These are phyloP conservation scores for Phytophthora cactorum DNA, from an alignment of 352 stramenopile species.

Conservation along the genomic window DNA sequence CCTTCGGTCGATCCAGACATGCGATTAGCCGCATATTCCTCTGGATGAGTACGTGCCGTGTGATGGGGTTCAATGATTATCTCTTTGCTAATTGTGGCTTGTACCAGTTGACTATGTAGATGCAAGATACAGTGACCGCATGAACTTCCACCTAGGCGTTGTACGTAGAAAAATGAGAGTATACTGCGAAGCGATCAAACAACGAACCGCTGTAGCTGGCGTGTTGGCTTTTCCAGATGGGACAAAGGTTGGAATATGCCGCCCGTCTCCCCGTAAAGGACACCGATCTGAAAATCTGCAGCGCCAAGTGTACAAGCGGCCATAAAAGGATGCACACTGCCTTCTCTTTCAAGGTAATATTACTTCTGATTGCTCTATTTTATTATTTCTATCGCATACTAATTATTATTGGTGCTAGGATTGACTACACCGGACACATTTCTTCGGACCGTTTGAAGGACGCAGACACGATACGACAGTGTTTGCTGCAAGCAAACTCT, in stretches of 20 bases:
- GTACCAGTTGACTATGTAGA: conserved; percentile 9
- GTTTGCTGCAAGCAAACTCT: not conserved
- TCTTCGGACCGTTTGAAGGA: conserved; percentile 1
- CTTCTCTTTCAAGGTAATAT: conserved; percentile 6
- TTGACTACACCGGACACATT: conserved; percentile 1
- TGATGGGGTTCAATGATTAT: not conserved
- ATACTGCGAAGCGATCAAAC: not conserved
- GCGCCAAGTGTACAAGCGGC: conserved; percentile 6
- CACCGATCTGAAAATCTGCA: not conserved
- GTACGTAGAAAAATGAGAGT: not conserved
- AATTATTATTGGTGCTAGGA: not conserved
- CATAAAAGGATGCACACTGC: conserved; percentile 3
- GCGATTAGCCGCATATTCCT: conserved; percentile 7
- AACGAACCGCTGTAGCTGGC: not conserved
- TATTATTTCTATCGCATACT: not conserved
- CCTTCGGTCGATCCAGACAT: not conserved
- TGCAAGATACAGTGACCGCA: not conserved
- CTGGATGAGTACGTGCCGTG: conserved; percentile 1
- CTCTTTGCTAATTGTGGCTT: not conserved
- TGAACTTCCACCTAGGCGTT: not conserved
- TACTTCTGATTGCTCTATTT: no score
- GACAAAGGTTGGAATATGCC: conserved; percentile 5
- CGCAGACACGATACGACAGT: not conserved
- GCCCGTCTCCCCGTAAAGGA: not conserved
- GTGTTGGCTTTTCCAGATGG: not conserved